Evolutionary conservation across 305 asterid genomes (phyloP).

Genomic region (Solanum hybrid): DNA sequence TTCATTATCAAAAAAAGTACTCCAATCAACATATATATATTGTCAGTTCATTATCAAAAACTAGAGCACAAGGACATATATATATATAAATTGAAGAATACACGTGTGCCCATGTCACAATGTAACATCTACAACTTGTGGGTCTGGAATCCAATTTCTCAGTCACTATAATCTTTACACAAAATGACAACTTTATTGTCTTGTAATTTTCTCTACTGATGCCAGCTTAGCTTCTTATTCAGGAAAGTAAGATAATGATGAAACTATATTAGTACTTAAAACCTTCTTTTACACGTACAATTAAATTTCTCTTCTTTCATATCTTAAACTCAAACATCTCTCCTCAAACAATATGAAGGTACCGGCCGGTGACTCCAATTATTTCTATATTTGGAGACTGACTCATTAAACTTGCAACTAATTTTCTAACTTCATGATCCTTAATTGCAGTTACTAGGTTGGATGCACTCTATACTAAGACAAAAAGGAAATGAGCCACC

Average conservation of each 20-base stretch:
- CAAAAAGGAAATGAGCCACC: slow-evolving; percentile 32
- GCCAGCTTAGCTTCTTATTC: background rate
- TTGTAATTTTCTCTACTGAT: slow-evolving; percentile 45
- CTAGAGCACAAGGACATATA: background rate
- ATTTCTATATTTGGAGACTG: slow-evolving; percentile 6
- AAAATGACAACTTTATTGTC: slow-evolving; percentile 32
- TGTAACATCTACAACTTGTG: slow-evolving; percentile 39
- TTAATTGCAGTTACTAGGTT: slow-evolving; percentile 34
- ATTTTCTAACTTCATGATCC: slow-evolving; percentile 19
- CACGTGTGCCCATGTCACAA: slow-evolving; percentile 13
- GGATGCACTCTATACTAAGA: slow-evolving; percentile 59
- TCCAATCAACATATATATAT: background rate
- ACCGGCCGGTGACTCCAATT: slow-evolving; percentile 16
- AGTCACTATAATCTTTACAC: slow-evolving; percentile 28
- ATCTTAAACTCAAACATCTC: slow-evolving; percentile 23
- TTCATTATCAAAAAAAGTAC: background rate
- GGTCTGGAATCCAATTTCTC: slow-evolving; percentile 44
- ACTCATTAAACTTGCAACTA: background rate
- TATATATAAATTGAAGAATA: background rate
- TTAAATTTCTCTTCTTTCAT: background rate
- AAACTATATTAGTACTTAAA: background rate
- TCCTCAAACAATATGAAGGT: slow-evolving; percentile 46
- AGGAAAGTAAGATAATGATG: background rate
- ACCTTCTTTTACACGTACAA: slow-evolving; percentile 8
- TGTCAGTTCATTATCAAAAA: background rate